These are phyloP conservation scores for Pleurotus citrinopileatus DNA, from an alignment of 768 basidiomycete species.

Conservation along the genomic window DNA sequence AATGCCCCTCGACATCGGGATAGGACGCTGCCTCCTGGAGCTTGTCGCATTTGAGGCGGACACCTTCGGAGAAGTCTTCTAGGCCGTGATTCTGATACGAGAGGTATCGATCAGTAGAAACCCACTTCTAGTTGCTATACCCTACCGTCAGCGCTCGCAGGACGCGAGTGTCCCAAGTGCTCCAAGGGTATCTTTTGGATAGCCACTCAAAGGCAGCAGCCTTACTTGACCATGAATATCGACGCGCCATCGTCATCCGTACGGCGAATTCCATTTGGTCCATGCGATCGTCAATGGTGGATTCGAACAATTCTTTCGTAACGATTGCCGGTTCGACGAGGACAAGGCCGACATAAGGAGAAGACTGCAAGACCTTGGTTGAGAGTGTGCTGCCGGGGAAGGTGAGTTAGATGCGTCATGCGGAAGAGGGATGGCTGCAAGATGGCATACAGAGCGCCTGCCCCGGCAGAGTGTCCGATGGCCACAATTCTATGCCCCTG, in stretches of 20 bases:
- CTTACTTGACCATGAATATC: conserved; percentile 37
- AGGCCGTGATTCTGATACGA: background rate
- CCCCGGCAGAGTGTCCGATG: conserved; percentile 43
- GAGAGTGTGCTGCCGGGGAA: conserved; percentile 36
- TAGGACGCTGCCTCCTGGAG: conserved; percentile 7
- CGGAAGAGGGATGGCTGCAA: background rate
- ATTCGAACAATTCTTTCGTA: conserved; percentile 33
- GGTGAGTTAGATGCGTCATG: background rate
- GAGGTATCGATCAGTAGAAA: too few relatives aligned
- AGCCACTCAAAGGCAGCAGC: conserved; percentile 46
- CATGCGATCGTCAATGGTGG: conserved; percentile 34
- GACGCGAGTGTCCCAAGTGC: conserved; percentile 42
- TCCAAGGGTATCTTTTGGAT: too few relatives aligned
- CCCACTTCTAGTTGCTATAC: conserved; percentile 4
- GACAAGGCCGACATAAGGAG: conserved; percentile 34
- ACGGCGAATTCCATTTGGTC: conserved; percentile 32
- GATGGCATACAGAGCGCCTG: conserved; percentile 33
- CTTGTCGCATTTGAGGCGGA: conserved; percentile 1
- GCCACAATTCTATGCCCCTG: conserved; percentile 33
- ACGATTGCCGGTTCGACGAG: conserved; percentile 45
- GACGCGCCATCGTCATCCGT: conserved; percentile 29
- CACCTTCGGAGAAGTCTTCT: background rate
- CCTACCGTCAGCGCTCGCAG: conserved; percentile 36
- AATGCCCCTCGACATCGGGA: conserved; percentile 1
- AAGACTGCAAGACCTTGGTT: conserved; percentile 21